phyloP scores from a whole-genome alignment of 768 basidiomycete genomes.

The Exidia glandulosa region DNA sequence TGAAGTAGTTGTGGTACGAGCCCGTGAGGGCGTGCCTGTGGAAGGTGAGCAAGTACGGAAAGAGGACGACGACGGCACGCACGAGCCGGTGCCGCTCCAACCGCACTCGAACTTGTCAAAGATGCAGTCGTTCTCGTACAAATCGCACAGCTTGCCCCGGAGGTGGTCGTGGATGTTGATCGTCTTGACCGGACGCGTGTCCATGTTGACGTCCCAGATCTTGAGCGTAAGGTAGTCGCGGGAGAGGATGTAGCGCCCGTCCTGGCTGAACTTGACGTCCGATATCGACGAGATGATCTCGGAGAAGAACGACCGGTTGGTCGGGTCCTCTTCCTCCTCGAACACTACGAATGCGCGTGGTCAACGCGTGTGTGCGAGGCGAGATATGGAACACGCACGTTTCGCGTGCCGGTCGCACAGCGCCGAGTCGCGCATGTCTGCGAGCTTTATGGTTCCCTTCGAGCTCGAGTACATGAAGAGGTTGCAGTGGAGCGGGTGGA shows the following conservation, averaged over 20 bases:
- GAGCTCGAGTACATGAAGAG: conserved; percentile 99
- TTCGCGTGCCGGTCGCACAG: conserved; percentile 94
- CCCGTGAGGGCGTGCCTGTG: conserved; percentile 92
- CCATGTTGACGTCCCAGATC: conserved; percentile 99
- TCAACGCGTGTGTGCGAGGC: conserved; percentile 6
- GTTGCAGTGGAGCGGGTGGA: conserved; percentile 96
- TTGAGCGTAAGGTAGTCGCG: conserved; percentile 96
- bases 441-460: conserved; percentile 98
- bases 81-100: conserved; percentile 94
- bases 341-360: conserved; percentile 51
- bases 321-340: conserved; percentile 97
- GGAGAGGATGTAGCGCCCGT: conserved; percentile 92
- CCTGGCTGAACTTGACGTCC: conserved; percentile 97
- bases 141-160: conserved; percentile 91
- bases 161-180: conserved; percentile 98
- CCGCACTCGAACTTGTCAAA: conserved; percentile 99
- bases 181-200: conserved; percentile 88
- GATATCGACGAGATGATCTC: conserved; percentile 99
- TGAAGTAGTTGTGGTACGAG: conserved; percentile 99
- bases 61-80: conserved; percentile 14
- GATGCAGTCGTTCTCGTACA: conserved; percentile 99
- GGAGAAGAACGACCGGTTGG: conserved; percentile 96
- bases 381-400: conserved; percentile 42
- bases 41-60: conserved; percentile 2
- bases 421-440: conserved; percentile 97